phyloP scores from a whole-genome alignment of 352 stramenopile species.

The Phytopythium mirpurense region DNA sequence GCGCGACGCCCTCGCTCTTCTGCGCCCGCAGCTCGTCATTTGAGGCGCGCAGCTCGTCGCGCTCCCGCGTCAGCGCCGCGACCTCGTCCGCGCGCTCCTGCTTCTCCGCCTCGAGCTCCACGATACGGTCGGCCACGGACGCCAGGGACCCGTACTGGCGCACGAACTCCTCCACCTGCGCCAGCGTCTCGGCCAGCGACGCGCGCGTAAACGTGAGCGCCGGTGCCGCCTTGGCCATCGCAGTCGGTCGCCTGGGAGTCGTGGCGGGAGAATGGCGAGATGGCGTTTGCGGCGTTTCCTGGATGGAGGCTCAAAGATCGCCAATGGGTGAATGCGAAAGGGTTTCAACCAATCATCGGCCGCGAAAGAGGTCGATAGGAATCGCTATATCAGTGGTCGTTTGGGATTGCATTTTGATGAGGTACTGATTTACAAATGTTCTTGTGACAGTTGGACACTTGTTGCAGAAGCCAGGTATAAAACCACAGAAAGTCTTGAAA shows the following conservation, averaged over 20 bases:
- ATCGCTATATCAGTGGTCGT: too few relatives aligned
- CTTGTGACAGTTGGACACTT: not conserved
- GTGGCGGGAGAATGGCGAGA: not conserved
- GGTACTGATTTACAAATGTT: not conserved
- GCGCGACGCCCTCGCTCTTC: not conserved
- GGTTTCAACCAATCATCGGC: not conserved
- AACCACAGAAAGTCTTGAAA: not conserved
- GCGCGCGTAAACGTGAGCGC: not conserved
- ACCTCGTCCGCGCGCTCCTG: not conserved
- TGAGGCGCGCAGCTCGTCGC: not conserved
- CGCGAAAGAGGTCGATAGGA: too few relatives aligned
- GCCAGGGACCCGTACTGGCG: not conserved
- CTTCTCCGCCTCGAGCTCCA: conserved; percentile 1
- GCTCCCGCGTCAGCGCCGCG: not conserved
- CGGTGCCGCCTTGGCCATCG: not conserved
- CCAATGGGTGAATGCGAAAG: not conserved
- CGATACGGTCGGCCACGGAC: conserved; percentile 1
- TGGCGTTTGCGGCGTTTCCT: not conserved
- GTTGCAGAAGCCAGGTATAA: too few relatives aligned
- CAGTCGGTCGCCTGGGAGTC: not conserved
- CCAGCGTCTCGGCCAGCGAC: conserved; percentile 4
- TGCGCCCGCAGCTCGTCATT: not conserved
- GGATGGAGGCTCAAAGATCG: not conserved
- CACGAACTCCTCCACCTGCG: not conserved
- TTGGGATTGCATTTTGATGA: too few relatives aligned